phyloP scores from a whole-genome alignment of 2,329 filamentous ascomycete genomes.

The Calonectria naviculata region DNA sequence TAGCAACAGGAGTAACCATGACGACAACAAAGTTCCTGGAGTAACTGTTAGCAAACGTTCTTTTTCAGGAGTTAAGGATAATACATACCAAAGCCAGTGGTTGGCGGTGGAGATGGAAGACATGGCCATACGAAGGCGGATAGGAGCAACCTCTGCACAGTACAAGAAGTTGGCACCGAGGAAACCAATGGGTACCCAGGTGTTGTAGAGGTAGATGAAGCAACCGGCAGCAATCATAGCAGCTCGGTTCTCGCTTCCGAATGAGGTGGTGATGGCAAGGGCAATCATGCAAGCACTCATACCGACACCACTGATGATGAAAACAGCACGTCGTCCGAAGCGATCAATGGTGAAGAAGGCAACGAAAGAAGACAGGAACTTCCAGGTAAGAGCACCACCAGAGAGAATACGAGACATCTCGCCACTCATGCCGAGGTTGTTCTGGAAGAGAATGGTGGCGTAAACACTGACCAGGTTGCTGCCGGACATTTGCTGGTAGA shows the following conservation, averaged over 20 bases:
- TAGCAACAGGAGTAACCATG: conserved; percentile 72
- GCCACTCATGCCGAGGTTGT: conserved; percentile 32
- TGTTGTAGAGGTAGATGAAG: conserved; percentile 75
- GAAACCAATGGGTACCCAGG: conserved; percentile 73
- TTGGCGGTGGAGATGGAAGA: conserved; percentile 62
- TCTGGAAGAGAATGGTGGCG: conserved; percentile 38
- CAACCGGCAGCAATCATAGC: conserved; percentile 34
- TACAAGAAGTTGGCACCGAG: conserved; percentile 70
- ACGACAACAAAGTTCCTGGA: conserved; percentile 57
- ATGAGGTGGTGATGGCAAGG: conserved; percentile 32
- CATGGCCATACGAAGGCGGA: conserved; percentile 55
- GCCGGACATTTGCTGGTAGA: conserved; percentile 40
- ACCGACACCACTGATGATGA: conserved; percentile 32
- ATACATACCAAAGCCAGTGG: conserved; percentile 37
- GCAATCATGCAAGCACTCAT: conserved; percentile 36
- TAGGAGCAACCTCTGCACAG: conserved; percentile 62
- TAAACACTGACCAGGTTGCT: conserved; percentile 40
- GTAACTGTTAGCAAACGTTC: background rate
- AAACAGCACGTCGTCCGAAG: conserved; percentile 34
- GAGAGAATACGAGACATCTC: conserved; percentile 35
- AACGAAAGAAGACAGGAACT: conserved; percentile 40
- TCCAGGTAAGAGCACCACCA: conserved; percentile 40
- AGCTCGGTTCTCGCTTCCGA: conserved; percentile 19
- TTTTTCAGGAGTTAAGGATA: background rate
- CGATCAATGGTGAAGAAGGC: conserved; percentile 39